Evolutionary conservation across 2,329 filamentous ascomycete species (phyloP).

Genomic region (Stemphylium beticola): DNA sequence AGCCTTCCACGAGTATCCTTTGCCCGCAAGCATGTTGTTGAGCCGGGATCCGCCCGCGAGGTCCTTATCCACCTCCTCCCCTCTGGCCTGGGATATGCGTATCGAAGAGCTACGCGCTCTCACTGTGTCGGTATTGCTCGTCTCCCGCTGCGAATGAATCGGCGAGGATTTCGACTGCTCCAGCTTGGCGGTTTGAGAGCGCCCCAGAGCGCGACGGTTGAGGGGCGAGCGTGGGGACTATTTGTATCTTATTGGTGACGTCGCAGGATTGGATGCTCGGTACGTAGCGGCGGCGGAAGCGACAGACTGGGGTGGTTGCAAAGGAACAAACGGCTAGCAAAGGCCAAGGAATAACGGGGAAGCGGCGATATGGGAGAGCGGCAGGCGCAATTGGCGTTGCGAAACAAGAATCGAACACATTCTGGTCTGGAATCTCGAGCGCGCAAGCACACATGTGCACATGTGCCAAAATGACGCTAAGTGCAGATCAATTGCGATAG

Average conservation of each 20-base stretch:
- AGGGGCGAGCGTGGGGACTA: not conserved
- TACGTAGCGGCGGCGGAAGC: conserved; percentile 7
- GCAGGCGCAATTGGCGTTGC: conserved; percentile 9
- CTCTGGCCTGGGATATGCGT: conserved; percentile 41
- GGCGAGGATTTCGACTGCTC: conserved; percentile 31
- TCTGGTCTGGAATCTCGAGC: conserved; percentile 5
- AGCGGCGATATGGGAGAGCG: conserved; percentile 3
- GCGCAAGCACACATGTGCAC: conserved; percentile 12
- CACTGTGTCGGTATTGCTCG: conserved; percentile 33
- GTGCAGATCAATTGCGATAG: conserved; percentile 18
- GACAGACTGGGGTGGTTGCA: conserved; percentile 1
- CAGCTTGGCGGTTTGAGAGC: conserved; percentile 33
- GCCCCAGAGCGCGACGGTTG: conserved; percentile 17
- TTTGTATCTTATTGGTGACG: conserved; percentile 7
- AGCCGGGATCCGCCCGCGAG: conserved; percentile 22
- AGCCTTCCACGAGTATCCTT: conserved; percentile 91
- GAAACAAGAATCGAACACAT: conserved; percentile 2
- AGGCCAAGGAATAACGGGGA: not conserved
- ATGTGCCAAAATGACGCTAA: conserved; percentile 17
- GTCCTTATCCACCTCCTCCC: conserved; percentile 30
- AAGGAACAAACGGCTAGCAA: not conserved
- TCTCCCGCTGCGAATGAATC: conserved; percentile 40
- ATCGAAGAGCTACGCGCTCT: conserved; percentile 41
- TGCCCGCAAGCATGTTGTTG: conserved; percentile 79
- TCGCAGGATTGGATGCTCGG: conserved; percentile 7